Percentiles rank a stretch among this genome's conserved stretches.
Evolutionary conservation across 768 basidiomycete genomes (phyloP).

Genomic region (Leccinellum luteum): DNA sequence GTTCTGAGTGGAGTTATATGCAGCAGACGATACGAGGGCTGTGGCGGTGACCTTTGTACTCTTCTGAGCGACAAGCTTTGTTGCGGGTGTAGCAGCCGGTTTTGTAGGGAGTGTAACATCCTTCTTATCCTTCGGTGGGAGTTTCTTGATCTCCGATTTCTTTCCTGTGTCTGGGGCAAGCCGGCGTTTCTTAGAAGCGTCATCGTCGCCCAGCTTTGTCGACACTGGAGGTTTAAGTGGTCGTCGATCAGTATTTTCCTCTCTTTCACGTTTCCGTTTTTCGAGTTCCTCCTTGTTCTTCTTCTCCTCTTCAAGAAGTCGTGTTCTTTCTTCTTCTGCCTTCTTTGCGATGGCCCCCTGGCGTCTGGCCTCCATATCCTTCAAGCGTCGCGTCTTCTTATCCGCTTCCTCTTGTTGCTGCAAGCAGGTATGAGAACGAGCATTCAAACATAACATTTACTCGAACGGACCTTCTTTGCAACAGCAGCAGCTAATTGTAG

Average conservation of each 20-base stretch:
- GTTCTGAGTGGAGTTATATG: slow-evolving; percentile 40
- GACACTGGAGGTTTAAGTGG: slow-evolving; percentile 44
- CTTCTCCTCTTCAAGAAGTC: slow-evolving; percentile 62
- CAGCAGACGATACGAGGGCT: slow-evolving; percentile 37
- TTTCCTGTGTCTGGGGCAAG: slow-evolving; percentile 49
- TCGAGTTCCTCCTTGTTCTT: slow-evolving; percentile 74
- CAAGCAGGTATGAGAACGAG: slow-evolving; percentile 4
- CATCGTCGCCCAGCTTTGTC: slow-evolving; percentile 75
- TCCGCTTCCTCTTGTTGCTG: slow-evolving; percentile 91
- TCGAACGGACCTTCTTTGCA: slow-evolving; percentile 76
- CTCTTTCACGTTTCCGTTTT: slow-evolving; percentile 76
- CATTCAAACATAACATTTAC: neutral
- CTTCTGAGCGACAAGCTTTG: slow-evolving; percentile 34
- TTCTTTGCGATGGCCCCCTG: slow-evolving; percentile 69
- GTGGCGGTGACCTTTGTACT: slow-evolving; percentile 32
- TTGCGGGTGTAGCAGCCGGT: slow-evolving; percentile 20
- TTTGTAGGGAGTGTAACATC: slow-evolving; percentile 29
- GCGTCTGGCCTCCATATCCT: slow-evolving; percentile 82
- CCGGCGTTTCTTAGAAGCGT: slow-evolving; percentile 70
- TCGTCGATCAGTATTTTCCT: slow-evolving; percentile 72
- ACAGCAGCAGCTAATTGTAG: slow-evolving; percentile 77
- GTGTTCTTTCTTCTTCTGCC: slow-evolving; percentile 71
- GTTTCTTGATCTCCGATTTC: slow-evolving; percentile 61
- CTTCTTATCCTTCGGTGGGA: slow-evolving; percentile 53
- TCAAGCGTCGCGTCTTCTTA: slow-evolving; percentile 69